These are phyloP conservation scores for Talaromyces sp. DNA, from an alignment of 2,329 filamentous ascomycete genomes.

Conservation along the genomic window DNA sequence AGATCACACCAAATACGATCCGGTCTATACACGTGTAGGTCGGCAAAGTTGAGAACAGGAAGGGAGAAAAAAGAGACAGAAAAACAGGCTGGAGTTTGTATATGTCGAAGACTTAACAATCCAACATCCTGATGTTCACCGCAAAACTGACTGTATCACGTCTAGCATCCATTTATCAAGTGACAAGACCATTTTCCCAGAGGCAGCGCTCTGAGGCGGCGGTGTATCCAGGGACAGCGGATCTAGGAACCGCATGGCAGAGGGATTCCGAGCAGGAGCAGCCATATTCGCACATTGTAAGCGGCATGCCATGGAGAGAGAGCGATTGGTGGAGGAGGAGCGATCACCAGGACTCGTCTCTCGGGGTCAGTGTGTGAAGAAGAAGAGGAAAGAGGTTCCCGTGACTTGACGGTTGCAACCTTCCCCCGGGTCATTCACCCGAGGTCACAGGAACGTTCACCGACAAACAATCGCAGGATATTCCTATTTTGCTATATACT, in stretches of 20 bases:
- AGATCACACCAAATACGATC: not conserved
- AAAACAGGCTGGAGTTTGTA: not conserved
- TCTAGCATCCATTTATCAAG: conserved; percentile 9
- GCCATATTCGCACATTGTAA: not conserved
- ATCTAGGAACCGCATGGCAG: not conserved
- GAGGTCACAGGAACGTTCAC: not conserved
- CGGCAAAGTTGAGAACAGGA: not conserved
- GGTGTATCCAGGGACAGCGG: not conserved
- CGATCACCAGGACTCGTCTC: conserved; percentile 8
- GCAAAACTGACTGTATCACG: conserved; percentile 13
- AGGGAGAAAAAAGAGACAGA: not conserved
- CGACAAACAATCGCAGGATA: not conserved
- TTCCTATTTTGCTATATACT: not conserved
- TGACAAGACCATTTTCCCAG: conserved; percentile 7
- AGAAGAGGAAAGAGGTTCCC: conserved; percentile 2
- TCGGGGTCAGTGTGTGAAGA: conserved; percentile 6
- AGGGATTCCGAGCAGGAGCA: not conserved
- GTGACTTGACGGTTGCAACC: conserved; percentile 9
- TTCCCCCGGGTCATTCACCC: not conserved
- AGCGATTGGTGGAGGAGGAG: conserved; percentile 4
- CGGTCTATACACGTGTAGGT: not conserved
- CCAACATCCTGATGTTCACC: not conserved
- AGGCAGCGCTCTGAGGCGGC: not conserved
- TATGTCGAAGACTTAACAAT: not conserved
- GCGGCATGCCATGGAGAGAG: not conserved